phyloP scores from a whole-genome alignment of 768 basidiomycete species.

The Collybia mongolica region DNA sequence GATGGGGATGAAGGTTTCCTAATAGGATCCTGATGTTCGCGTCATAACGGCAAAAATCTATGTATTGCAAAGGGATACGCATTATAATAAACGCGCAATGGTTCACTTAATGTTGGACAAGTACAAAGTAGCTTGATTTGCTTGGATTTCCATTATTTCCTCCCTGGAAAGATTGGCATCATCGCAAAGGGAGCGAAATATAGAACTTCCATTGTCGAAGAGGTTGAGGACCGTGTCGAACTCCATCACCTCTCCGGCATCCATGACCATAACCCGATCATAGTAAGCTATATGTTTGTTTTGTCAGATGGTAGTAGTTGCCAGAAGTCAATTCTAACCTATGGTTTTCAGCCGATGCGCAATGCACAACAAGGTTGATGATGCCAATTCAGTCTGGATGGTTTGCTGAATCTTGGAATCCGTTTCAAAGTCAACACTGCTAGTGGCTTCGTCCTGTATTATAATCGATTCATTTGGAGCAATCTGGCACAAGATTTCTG shows the following conservation, averaged over 20 bases:
- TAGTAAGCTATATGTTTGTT: constrained; percentile 44
- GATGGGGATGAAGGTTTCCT: no score
- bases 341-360: constrained; percentile 61
- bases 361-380: constrained; percentile 55
- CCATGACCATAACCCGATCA: constrained; percentile 72
- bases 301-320: constrained; percentile 4
- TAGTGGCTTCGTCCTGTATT: constrained; percentile 58
- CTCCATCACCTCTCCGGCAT: constrained; percentile 66
- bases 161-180: constrained; percentile 54
- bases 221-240: constrained; percentile 71
- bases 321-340: constrained; percentile 22
- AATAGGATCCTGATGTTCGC: no score
- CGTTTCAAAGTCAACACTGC: constrained; percentile 59
- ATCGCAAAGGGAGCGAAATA: constrained; percentile 69
- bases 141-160: constrained; percentile 53
- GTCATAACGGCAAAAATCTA: no score
- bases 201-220: constrained; percentile 55
- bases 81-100: no score
- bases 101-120: no score
- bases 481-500: background rate
- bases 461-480: background rate
- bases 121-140: constrained; percentile 19
- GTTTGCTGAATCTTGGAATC: constrained; percentile 61
- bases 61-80: no score
- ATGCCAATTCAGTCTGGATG: constrained; percentile 57